These are phyloP conservation scores for Bryoglossum gracile DNA, from an alignment of 495 filamentous ascomycete species.

Conservation along the genomic window DNA sequence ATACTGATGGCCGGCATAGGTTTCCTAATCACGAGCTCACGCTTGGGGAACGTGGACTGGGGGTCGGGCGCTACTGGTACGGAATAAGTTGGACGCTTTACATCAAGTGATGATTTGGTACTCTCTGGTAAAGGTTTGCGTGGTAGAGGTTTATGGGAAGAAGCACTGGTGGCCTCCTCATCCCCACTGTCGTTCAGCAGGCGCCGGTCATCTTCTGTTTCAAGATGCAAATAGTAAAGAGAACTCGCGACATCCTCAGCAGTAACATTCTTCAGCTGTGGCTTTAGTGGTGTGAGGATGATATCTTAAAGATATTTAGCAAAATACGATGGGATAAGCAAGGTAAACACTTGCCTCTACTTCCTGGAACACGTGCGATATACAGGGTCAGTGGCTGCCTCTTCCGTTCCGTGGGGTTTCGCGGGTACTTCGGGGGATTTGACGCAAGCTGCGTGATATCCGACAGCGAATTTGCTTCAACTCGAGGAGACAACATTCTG, in stretches of 20 bases:
- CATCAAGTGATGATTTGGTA: conserved; percentile 19
- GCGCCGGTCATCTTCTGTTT: conserved; percentile 51
- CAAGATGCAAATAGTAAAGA: conserved; percentile 84
- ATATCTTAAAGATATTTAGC: conserved; percentile 54
- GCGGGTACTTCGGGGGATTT: conserved; percentile 78
- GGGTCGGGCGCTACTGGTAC: not conserved
- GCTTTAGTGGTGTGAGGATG: conserved; percentile 87
- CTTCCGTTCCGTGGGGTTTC: conserved; percentile 57
- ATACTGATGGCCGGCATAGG: not conserved
- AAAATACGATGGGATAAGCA: conserved; percentile 8
- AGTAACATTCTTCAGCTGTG: conserved; percentile 77
- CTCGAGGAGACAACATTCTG: conserved; percentile 22
- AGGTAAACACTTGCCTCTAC: conserved; percentile 55
- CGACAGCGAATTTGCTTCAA: conserved; percentile 80
- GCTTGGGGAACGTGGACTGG: not conserved
- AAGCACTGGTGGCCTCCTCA: conserved; percentile 27
- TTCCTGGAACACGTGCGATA: conserved; percentile 87
- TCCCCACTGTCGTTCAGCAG: conserved; percentile 40
- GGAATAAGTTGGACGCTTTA: conserved; percentile 1
- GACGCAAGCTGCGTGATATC: conserved; percentile 71
- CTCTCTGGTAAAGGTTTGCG: conserved; percentile 20
- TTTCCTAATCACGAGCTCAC: conserved; percentile 1
- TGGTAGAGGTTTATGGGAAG: conserved; percentile 15
- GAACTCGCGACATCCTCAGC: conserved; percentile 79
- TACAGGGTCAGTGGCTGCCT: conserved; percentile 72